Conservation (phyloP, 1,284 basidiomycete genomes). For the Hemileia vastatrix region DNA sequence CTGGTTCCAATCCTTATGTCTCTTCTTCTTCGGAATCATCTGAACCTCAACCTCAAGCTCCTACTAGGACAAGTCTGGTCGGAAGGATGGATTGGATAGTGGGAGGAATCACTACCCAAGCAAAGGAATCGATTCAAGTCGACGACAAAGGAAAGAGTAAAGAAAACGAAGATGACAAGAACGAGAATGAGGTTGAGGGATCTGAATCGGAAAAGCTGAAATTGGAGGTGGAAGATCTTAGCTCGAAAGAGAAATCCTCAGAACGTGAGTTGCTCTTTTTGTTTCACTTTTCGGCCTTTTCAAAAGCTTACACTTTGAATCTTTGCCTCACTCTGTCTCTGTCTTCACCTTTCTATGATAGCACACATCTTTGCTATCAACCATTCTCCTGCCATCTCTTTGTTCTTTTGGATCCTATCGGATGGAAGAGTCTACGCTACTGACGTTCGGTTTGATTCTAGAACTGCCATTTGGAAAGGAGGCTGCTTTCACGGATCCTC, state of each 20-base stretch:
- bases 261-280: too few species aligned
- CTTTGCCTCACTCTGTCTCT: not conserved
- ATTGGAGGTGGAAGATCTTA: not conserved
- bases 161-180: not conserved
- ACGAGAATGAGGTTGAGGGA: not conserved
- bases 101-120: not conserved
- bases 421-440: constrained; percentile 34
- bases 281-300: too few species aligned
- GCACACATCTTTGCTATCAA: constrained; percentile 16
- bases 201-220: not conserved
- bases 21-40: constrained; percentile 24
- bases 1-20: constrained; percentile 23
- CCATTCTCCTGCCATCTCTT: constrained; percentile 36
- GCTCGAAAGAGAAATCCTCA: too few species aligned
- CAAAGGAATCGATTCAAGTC: not conserved
- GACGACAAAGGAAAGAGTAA: not conserved
- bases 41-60: constrained; percentile 24
- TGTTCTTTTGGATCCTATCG: constrained; percentile 37
- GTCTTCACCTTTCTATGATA: too few species aligned
- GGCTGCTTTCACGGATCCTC: not conserved
- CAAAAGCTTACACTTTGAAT: not conserved
- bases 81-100: constrained; percentile 28
- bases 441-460: constrained; percentile 28
- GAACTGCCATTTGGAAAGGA: constrained; percentile 1
- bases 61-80: constrained; percentile 31